Conservation (phyloP, 2,329 filamentous ascomycete species). For the Colletotrichum horii region DNA sequence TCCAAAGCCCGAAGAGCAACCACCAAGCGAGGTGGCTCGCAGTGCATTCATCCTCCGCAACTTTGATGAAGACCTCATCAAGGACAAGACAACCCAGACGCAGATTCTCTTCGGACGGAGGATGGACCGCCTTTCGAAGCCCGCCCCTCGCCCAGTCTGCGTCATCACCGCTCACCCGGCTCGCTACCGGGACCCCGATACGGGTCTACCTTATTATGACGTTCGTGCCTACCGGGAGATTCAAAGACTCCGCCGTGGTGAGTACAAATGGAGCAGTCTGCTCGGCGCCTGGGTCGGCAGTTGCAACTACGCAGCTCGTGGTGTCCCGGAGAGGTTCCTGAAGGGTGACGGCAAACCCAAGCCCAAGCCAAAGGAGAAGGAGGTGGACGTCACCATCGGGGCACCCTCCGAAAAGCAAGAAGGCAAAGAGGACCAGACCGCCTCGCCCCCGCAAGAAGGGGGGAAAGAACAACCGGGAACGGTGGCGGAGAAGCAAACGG, state of each 20-base stretch:
- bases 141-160: conserved; percentile 64
- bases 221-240: conserved; percentile 83
- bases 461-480: background rate
- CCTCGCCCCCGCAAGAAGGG: background rate
- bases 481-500: background rate
- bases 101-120: conserved; percentile 62
- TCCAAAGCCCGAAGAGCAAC: background rate
- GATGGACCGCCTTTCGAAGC: conserved; percentile 62
- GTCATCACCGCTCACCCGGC: conserved; percentile 84
- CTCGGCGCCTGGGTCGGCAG: conserved; percentile 84
- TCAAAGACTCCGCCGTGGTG: conserved; percentile 72
- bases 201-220: conserved; percentile 82
- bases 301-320: conserved; percentile 67
- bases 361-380: conserved; percentile 18
- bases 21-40: conserved; percentile 50
- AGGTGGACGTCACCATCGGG: conserved; percentile 9
- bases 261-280: conserved; percentile 82
- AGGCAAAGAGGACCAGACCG: conserved; percentile 5
- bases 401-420: conserved; percentile 22
- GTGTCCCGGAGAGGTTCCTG: conserved; percentile 80
- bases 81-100: conserved; percentile 62
- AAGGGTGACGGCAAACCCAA: conserved; percentile 33
- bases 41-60: conserved; percentile 66
- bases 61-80: conserved; percentile 61
- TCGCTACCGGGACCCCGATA: conserved; percentile 83